phyloP scores from a whole-genome alignment of 441 rosid genomes.

The Adansonia rubrostipa region DNA sequence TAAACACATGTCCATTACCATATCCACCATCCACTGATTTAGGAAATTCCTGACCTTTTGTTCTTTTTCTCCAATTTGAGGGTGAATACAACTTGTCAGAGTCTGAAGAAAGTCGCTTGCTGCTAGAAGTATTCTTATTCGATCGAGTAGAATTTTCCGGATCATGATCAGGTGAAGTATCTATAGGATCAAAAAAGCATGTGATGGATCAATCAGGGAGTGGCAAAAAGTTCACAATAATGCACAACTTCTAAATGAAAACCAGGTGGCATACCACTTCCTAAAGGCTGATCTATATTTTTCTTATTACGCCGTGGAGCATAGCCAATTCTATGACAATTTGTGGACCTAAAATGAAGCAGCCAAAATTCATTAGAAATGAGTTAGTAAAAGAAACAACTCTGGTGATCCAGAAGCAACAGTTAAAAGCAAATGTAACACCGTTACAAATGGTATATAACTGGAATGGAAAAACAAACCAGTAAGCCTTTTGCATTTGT shows the following conservation, averaged over 20 bases:
- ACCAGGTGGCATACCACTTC: slow-evolving; percentile 44
- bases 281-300: slow-evolving; percentile 33
- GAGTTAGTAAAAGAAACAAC: slow-evolving; percentile 13
- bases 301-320: slow-evolving; percentile 58
- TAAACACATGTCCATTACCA: slow-evolving; percentile 27
- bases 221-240: neutral
- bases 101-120: slow-evolving; percentile 35
- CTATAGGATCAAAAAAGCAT: slow-evolving; percentile 34
- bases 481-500: slow-evolving; percentile 84
- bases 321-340: slow-evolving; percentile 83
- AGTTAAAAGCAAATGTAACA: neutral
- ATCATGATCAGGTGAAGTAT: slow-evolving; percentile 49
- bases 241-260: neutral
- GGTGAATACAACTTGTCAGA: slow-evolving; percentile 40
- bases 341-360: slow-evolving; percentile 49
- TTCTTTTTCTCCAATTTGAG: slow-evolving; percentile 22
- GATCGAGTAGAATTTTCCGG: slow-evolving; percentile 33
- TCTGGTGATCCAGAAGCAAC: slow-evolving; percentile 11
- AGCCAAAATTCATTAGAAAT: slow-evolving; percentile 18
- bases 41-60: slow-evolving; percentile 23
- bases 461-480: slow-evolving; percentile 49
- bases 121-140: slow-evolving; percentile 34
- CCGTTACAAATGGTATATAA: neutral
- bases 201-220: slow-evolving; percentile 3
- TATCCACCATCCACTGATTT: slow-evolving; percentile 21